Conservation (phyloP, 306 rosid species). For the Quillaja saponaria region DNA sequence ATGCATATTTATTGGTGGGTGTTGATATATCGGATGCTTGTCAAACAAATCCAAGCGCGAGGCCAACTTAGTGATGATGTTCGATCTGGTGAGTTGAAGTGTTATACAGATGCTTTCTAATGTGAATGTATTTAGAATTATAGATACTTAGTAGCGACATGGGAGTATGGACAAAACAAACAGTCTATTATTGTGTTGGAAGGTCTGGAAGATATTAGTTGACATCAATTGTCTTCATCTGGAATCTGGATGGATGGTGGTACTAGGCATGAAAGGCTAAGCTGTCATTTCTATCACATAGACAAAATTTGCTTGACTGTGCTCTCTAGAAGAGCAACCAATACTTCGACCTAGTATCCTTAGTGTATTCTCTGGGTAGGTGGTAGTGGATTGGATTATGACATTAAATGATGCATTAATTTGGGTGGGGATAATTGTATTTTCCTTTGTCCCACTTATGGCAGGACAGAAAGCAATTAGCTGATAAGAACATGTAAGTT, state of each 20-base stretch:
- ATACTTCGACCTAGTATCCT: no score
- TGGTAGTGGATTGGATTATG: no score
- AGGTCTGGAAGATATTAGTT: conserved; percentile 15
- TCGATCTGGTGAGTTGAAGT: conserved; percentile 78
- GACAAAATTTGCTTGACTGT: no score
- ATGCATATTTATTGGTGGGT: conserved; percentile 95
- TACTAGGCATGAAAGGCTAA: no score
- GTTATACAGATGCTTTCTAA: conserved; percentile 5
- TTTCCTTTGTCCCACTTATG: no score
- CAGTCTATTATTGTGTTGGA: conserved; percentile 2
- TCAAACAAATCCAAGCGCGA: conserved; percentile 76
- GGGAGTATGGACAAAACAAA: background rate
- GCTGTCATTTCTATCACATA: no score
- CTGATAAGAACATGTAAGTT: no score
- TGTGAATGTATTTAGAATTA: background rate
- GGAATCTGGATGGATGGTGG: conserved; percentile 16
- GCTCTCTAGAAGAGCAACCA: no score
- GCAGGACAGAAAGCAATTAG: no score
- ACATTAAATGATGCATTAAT: no score
- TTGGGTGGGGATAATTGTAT: no score
- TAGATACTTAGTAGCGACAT: conserved; percentile 10
- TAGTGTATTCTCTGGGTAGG: no score
- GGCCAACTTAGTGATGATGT: conserved; percentile 88
- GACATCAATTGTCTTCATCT: conserved; percentile 18
- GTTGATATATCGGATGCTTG: conserved; percentile 88